Base-by-base conservation (phyloP, 2,329 filamentous ascomycete species). In the Stagonosporopsis rhizophila region DNA sequence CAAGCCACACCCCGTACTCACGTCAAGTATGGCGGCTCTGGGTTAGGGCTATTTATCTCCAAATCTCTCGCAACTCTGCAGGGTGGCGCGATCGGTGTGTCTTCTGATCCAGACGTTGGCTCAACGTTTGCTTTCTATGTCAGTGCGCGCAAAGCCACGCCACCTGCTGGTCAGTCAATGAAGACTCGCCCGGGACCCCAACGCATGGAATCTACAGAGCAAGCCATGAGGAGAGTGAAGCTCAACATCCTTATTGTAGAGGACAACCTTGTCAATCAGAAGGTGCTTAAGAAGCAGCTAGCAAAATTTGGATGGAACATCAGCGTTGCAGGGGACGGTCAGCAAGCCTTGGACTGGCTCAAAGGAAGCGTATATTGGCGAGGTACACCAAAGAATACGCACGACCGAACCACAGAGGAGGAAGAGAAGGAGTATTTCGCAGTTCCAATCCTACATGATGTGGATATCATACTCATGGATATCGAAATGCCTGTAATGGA, bases 71-170 rank as follows among this genome's bases (percentile, higher is more conserved):
- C 62, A 7, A 62, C 60, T 39, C 52, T 74, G 7, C 70, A 73
- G 48, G 78, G 77, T 3, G 78, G 78, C 7, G 71, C 77, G n/a
- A 79, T 80, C 19, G 78, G 78, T 5, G 77, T 80, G 9, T 64
- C 61, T 2, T 78, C 77, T 0, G 61, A 60, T 19, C 69, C 73
- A 40, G 68, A 69, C 0, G 42, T 66, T 27, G 71, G 71, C 0
- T 75, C 72, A 12, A 78, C 71, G 0, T 80, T 80, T 32, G 75
- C 71, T 0, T 79, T 80, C 63, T 80, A 75, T 63, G 69, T 79
- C 65, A 65, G 64, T 32, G 64, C 64, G 1, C 61, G 71, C 7
- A 58, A 65, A 15, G 62, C 64, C 22, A 27, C 57, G 9, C 47
- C 57, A 37, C 61, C 65, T 9, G 34, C 46, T 40, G 40, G 55